Conservation (phyloP, 441 rosid genomes). For the Rhodomyrtus psidioides region DNA sequence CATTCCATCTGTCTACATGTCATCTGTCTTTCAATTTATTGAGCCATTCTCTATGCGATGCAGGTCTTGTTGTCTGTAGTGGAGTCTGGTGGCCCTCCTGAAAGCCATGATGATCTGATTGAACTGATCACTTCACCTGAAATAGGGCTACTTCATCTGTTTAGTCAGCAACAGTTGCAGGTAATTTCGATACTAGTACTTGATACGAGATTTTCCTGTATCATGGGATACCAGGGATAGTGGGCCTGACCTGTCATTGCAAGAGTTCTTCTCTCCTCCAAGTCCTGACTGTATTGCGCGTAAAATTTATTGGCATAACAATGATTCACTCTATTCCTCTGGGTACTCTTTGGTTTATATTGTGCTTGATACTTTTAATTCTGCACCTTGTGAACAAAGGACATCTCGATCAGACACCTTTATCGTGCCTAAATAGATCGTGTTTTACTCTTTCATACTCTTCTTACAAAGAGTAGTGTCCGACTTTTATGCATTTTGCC, state of each 20-base stretch:
- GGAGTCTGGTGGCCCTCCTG: conserved; percentile 62
- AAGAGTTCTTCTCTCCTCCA: not conserved
- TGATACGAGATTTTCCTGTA: not conserved
- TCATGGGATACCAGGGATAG: not conserved
- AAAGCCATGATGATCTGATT: conserved; percentile 69
- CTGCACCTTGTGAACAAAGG: not conserved
- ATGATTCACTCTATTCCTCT: not conserved
- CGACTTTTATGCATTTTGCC: not conserved
- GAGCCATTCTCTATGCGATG: not conserved
- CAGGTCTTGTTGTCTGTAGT: conserved; percentile 78
- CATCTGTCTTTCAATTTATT: not conserved
- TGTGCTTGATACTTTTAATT: not conserved
- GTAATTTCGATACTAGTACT: conserved; percentile 17
- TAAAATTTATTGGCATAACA: not conserved
- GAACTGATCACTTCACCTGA: conserved; percentile 77
- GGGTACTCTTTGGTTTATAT: not conserved
- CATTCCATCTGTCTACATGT: not conserved
- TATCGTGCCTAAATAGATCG: not conserved
- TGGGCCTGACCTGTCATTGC: not conserved
- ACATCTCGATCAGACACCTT: not conserved
- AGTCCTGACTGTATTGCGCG: not conserved
- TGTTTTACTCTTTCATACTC: not conserved
- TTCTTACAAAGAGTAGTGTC: not conserved
- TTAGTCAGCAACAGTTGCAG: conserved; percentile 92
- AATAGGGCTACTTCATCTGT: conserved; percentile 63